phyloP scores from a whole-genome alignment of 306 rosid species.

The Malus orientalis region DNA sequence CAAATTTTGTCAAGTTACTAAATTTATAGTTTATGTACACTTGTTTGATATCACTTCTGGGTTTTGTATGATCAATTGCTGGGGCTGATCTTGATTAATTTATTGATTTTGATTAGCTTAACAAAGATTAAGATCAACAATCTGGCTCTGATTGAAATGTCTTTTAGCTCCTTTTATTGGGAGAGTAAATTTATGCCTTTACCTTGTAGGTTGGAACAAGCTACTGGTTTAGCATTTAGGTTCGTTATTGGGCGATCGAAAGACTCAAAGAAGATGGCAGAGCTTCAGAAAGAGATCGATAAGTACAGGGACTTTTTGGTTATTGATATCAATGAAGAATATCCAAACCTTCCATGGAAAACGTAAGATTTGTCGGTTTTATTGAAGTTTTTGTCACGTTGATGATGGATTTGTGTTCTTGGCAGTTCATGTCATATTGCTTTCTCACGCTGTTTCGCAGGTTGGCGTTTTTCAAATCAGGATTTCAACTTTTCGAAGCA shows the following conservation, averaged over 20 bases:
- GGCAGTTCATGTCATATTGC: background rate
- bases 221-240: constrained; percentile 36
- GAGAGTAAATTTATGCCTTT: background rate
- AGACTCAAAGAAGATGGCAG: constrained; percentile 18
- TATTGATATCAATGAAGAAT: constrained; percentile 27
- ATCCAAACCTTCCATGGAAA: constrained; percentile 23
- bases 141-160: background rate
- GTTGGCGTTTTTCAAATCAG: constrained; percentile 30
- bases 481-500: constrained; percentile 26
- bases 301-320: constrained; percentile 29
- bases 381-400: background rate
- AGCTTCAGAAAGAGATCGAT: constrained; percentile 20
- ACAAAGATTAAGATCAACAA: background rate
- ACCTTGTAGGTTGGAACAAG: constrained; percentile 29
- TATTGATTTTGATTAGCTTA: background rate
- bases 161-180: background rate
- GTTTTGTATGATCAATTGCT: background rate
- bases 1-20: background rate
- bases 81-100: background rate
- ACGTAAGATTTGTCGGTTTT: background rate
- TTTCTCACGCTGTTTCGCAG: constrained; percentile 2
- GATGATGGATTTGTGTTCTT: background rate
- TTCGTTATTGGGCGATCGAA: constrained; percentile 27
- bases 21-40: background rate
- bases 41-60: background rate